Evolutionary conservation across 176 grass and related monocot genomes (phyloP), one percentile per base, ranked within the genome.

Genomic region (Oryza punctata): DNA sequence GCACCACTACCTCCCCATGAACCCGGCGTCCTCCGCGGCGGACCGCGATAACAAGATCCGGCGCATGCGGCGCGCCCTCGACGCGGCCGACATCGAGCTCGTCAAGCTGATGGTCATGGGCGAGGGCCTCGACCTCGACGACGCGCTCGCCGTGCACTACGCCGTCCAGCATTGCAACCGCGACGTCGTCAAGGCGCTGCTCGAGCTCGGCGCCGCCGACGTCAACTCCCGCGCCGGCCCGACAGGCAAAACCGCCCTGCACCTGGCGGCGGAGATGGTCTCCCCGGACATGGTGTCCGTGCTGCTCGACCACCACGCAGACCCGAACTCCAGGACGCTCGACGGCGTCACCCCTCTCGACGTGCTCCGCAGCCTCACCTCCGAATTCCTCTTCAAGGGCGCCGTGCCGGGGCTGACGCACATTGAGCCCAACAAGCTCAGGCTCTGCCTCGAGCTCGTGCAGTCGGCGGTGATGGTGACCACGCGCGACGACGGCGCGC

Each of bases 341-440:
- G 93, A 99, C 37, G 89, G 96, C 26, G 83, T 94, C 19, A 94
- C 96, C 0, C 96, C 96, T 21, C 84, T 99, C 6, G 96, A 99
- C 88, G 91, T 96, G 61, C 93, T 99, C 63, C 87, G 96, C 72
- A 67, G 88, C 69, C 93, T 99, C 73, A 99, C 96, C 82, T 99
- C 96, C 15, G 96, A 99, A 82, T 99, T 99, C 87, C 96, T 99
- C 65, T 99, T 99, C 88, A 99, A 99, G 82, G 96, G 96, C 44
- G 93, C 96, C 2, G 93, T 99, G 6, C 96, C 93, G 8, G 93
- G 96, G 1, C 83, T 96, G 15, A 89, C 96, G 13, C 96, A 98
- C 85, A 92, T 98, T 67, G 96, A 98, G 79, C 96, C 93, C 19
- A 99, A 99, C 80, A 99, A 99, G 83, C 93, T 99, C 70, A 83